These are phyloP conservation scores for Fusarium hainanense DNA, from an alignment of 2,329 filamentous ascomycete species.

Conservation along the genomic window DNA sequence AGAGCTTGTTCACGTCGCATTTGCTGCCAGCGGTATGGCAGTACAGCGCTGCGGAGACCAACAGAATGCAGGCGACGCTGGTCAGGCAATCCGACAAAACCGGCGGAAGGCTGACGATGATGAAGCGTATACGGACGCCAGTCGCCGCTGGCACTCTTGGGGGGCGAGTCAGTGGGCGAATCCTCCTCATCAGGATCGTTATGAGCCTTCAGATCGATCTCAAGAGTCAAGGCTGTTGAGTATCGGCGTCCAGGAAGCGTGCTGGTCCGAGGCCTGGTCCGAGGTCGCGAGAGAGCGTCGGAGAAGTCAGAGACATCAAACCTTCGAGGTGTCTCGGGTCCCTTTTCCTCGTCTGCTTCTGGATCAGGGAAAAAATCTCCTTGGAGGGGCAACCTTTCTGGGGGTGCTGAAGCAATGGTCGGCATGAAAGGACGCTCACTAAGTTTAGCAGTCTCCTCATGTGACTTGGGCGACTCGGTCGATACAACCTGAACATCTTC, in stretches of 20 bases:
- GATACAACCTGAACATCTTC: conserved; percentile 11
- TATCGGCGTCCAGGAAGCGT: conserved; percentile 43
- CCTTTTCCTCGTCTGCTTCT: conserved; percentile 28
- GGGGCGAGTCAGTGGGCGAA: conserved; percentile 36
- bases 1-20: conserved; percentile 36
- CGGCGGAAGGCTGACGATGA: conserved; percentile 43
- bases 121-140: conserved; percentile 23
- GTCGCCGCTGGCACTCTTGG: conserved; percentile 39
- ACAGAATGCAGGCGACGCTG: conserved; percentile 41
- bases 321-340: conserved; percentile 22
- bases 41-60: conserved; percentile 43
- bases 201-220: conserved; percentile 34
- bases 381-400: conserved; percentile 28
- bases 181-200: conserved; percentile 31
- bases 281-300: conserved; percentile 22
- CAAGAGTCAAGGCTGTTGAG: conserved; percentile 43
- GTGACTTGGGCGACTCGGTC: conserved; percentile 2
- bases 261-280: conserved; percentile 31
- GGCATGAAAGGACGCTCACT: conserved; percentile 22
- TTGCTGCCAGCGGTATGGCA: conserved; percentile 45
- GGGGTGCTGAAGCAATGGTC: conserved; percentile 30
- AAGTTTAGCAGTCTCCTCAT: neutral
- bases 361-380: conserved; percentile 25
- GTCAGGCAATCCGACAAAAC: conserved; percentile 43
- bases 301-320: conserved; percentile 31